Evolutionary conservation across 768 basidiomycete species (phyloP).

Genomic region (Amanita fuliginea): DNA sequence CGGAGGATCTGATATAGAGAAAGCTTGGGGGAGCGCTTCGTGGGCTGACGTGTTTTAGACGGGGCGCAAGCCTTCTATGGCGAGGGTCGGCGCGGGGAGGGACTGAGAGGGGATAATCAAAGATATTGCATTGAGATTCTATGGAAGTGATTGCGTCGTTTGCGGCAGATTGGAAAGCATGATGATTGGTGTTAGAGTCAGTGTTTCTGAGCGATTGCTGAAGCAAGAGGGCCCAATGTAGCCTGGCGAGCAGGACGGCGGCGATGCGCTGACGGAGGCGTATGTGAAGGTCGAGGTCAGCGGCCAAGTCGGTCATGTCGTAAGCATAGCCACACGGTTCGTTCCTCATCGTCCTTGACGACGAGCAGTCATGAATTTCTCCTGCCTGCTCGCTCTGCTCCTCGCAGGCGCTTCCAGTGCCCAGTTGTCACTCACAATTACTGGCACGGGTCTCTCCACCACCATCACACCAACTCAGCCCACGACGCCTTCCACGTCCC

Average conservation of each 20-base stretch:
- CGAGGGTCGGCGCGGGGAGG: conserved; percentile 13
- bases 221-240: conserved; percentile 36
- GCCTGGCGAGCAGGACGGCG: conserved; percentile 30
- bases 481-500: background rate
- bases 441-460: background rate
- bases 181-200: conserved; percentile 6
- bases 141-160: conserved; percentile 27
- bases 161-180: conserved; percentile 27
- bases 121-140: conserved; percentile 28
- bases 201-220: conserved; percentile 20
- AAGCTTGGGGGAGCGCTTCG: conserved; percentile 19
- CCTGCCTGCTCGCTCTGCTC: conserved; percentile 3
- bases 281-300: conserved; percentile 38
- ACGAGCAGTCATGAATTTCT: conserved; percentile 4
- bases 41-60: conserved; percentile 12
- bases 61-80: conserved; percentile 16
- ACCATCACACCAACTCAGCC: background rate
- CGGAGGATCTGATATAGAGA: conserved; percentile 26
- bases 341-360: conserved; percentile 3
- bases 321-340: conserved; percentile 1
- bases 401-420: conserved; percentile 3
- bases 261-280: conserved; percentile 28
- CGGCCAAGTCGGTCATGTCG: conserved; percentile 16
- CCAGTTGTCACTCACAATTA: background rate
- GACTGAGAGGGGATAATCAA: conserved; percentile 19